Evolutionary conservation across 306 rosid species (phyloP).

Genomic region (Carpinus viminea): DNA sequence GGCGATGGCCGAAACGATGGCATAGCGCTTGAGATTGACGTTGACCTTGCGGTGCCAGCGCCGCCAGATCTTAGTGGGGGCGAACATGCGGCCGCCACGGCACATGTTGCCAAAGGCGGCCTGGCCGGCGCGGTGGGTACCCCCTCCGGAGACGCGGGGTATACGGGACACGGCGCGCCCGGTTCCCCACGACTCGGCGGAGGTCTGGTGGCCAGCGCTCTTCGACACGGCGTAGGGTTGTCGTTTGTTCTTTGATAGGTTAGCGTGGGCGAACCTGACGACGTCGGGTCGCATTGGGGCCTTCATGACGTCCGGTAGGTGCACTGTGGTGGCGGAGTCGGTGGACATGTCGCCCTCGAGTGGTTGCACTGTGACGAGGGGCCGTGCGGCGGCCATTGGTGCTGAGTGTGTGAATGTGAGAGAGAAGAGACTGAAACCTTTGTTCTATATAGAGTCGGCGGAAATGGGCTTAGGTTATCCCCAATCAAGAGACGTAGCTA

Average conservation of each 20-base stretch:
- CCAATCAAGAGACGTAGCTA: too few relatives aligned
- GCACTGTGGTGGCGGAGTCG: constrained; percentile 42
- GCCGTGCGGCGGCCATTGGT: constrained; percentile 69
- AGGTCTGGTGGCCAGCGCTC: constrained; percentile 82
- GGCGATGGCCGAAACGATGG: constrained; percentile 77
- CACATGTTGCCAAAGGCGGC: constrained; percentile 93
- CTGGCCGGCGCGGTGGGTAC: constrained; percentile 88
- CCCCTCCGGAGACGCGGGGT: constrained; percentile 88
- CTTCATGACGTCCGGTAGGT: constrained; percentile 71
- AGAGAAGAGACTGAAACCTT: too few relatives aligned
- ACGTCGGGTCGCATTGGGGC: constrained; percentile 75
- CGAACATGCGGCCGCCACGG: constrained; percentile 89
- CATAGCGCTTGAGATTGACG: constrained; percentile 78
- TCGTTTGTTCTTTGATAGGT: constrained; percentile 54
- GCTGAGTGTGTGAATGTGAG: neutral
- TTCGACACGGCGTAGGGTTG: constrained; percentile 70
- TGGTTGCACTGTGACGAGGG: constrained; percentile 69
- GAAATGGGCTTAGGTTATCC: too few relatives aligned
- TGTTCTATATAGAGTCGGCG: too few relatives aligned
- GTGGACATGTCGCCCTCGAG: constrained; percentile 77
- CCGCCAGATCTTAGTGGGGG: constrained; percentile 95
- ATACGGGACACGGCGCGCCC: constrained; percentile 91
- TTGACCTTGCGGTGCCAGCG: constrained; percentile 86
- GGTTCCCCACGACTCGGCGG: constrained; percentile 92
- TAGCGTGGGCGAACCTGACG: constrained; percentile 69